Evolutionary conservation across 495 filamentous ascomycete species (phyloP), one percentile per base, ranked within the genome.

Genomic region (Penicillium fimorum): DNA sequence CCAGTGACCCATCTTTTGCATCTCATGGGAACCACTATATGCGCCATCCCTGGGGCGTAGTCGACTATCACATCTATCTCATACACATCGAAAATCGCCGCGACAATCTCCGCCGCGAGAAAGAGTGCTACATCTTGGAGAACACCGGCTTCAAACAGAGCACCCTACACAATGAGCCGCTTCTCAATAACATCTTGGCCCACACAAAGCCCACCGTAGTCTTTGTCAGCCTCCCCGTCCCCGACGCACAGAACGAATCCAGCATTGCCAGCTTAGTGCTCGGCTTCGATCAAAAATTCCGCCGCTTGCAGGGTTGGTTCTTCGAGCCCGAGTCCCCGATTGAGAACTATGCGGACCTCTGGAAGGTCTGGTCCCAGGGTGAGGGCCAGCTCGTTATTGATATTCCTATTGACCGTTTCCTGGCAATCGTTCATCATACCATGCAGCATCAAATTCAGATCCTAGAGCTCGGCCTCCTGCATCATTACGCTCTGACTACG

Each of bases 61-160:
- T 72, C 18, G 73, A 76, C 61, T 74, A 73, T 46, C 56, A 72
- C 22, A 43, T 76, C 20, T 74, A 71, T 49, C 67, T 76, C 5
- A 45, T 56, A 18, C 33, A 50, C 25, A 55, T 67, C 15, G 71
- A 76, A 29, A 42, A 41, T 3, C 55, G 49, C 18, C 59, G 48
- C 40, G 59, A 67, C 24, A 24, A 20, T 11, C 9, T 55, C 12
- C 33, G 33, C 4, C 57, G 70, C 20, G 53, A 55, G 2, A 57
- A 63, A 10, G 47, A 65, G 20, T 60, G 58, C 56, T 61, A 62
- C 44, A 44, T 74, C 13, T 55, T 63, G 13, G 65, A 71, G 29
- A 65, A 55, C 5, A 25, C 58, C 7, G 67, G 70, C 5, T 70
- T 71, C 37, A 56, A 54, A 8, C 61, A 58, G 3, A 44, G 72